Conservation (phyloP, 257 asterid genomes). For the Salvia splendens region DNA sequence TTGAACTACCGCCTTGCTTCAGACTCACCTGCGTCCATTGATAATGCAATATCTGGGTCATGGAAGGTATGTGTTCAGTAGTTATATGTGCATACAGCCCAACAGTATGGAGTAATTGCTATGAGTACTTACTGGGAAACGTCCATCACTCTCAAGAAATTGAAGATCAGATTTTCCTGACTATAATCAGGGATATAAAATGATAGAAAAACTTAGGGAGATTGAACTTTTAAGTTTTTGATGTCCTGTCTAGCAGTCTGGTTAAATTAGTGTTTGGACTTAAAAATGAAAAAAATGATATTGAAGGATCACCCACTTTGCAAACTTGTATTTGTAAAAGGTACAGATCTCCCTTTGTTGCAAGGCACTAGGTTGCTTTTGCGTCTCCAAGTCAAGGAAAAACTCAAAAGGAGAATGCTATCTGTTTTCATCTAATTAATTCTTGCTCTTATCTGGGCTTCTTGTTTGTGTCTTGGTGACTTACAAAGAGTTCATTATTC, state of each 20-base stretch:
- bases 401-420: background rate
- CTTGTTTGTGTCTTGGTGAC: conserved; percentile 18
- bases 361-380: conserved; percentile 14
- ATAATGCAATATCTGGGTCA: conserved; percentile 47
- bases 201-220: background rate
- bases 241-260: background rate
- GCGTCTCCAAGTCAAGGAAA: background rate
- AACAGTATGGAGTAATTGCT: background rate
- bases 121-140: background rate
- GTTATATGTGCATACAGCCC: conserved; percentile 4
- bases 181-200: conserved; percentile 4
- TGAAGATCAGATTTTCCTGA: background rate
- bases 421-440: background rate
- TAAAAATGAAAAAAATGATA: background rate
- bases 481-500: background rate
- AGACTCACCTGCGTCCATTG: conserved; percentile 83
- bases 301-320: background rate
- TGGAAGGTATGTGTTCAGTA: conserved; percentile 58
- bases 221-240: background rate
- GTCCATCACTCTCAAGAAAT: background rate
- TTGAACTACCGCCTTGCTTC: conserved; percentile 80
- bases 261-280: background rate
- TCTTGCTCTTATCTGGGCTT: conserved; percentile 15
- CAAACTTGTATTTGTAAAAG: conserved; percentile 1
- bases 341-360: conserved; percentile 15